Evolutionary conservation across 768 basidiomycete genomes (phyloP).

Genomic region (Phylloporus sp.): DNA sequence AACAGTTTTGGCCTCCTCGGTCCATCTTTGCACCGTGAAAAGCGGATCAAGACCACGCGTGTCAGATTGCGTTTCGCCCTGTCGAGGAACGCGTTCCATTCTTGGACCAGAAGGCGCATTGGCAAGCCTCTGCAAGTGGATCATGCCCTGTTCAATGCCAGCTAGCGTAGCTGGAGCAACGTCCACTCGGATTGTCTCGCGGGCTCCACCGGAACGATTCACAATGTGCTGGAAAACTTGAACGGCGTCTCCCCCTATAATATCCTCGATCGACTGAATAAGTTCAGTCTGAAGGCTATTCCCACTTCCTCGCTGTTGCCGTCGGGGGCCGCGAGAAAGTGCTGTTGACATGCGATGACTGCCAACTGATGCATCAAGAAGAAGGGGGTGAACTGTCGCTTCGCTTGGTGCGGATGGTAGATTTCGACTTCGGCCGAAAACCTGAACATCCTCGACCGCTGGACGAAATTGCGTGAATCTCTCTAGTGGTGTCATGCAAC

Average conservation of each 20-base stretch:
- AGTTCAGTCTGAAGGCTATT: constrained; percentile 50
- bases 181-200: constrained; percentile 74
- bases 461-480: constrained; percentile 1
- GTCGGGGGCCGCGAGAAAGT: constrained; percentile 47
- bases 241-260: constrained; percentile 75
- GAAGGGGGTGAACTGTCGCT: constrained; percentile 74
- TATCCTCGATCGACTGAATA: constrained; percentile 71
- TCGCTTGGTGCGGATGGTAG: constrained; percentile 52
- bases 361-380: constrained; percentile 55
- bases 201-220: constrained; percentile 48
- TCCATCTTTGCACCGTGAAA: constrained; percentile 82
- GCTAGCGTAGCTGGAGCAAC: constrained; percentile 62
- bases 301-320: constrained; percentile 51
- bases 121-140: constrained; percentile 44
- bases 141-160: constrained; percentile 51
- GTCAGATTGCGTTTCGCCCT: constrained; percentile 42
- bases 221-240: constrained; percentile 84
- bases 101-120: constrained; percentile 50
- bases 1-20: constrained; percentile 78
- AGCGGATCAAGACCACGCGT: constrained; percentile 63
- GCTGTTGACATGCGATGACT: constrained; percentile 41
- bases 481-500: background rate
- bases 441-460: constrained; percentile 52
- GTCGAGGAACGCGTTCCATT: constrained; percentile 50
- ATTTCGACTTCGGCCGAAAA: constrained; percentile 61